These are phyloP conservation scores for Plantago ovata DNA, from an alignment of 257 asterid species.

Conservation along the genomic window DNA sequence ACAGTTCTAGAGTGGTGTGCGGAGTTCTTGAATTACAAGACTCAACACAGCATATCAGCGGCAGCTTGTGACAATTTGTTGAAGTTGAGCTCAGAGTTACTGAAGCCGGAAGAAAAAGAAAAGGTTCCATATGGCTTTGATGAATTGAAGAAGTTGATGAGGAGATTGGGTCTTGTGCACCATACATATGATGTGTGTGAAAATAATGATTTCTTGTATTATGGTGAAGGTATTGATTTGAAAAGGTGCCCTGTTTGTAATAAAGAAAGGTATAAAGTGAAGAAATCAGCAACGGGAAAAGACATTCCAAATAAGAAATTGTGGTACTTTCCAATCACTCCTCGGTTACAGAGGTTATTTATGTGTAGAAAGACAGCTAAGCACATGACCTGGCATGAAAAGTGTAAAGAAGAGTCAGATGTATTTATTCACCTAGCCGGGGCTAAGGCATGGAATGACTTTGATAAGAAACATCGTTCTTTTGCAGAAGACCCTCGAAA, in stretches of 20 bases:
- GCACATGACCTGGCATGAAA: background rate
- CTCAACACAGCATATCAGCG: background rate
- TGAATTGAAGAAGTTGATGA: background rate
- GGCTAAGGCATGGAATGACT: background rate
- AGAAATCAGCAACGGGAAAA: background rate
- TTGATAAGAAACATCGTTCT: background rate
- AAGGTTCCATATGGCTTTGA: background rate
- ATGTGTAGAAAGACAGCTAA: background rate
- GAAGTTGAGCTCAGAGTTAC: background rate
- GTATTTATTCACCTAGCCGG: background rate
- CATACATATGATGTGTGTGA: background rate
- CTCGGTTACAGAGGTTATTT: background rate
- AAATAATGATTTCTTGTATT: background rate
- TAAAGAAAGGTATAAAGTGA: background rate
- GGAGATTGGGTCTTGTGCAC: background rate
- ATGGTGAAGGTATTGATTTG: background rate
- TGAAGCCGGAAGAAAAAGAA: background rate
- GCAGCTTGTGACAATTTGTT: background rate
- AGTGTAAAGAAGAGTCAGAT: background rate
- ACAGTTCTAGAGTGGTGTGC: background rate
- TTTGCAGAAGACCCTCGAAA: background rate
- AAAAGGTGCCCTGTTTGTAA: background rate
- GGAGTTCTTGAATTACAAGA: background rate
- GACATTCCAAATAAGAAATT: background rate
- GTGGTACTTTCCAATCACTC: background rate